These are phyloP conservation scores for Ceratobasidium sp. DNA, from an alignment of 1,284 basidiomycete genomes.

Conservation along the genomic window DNA sequence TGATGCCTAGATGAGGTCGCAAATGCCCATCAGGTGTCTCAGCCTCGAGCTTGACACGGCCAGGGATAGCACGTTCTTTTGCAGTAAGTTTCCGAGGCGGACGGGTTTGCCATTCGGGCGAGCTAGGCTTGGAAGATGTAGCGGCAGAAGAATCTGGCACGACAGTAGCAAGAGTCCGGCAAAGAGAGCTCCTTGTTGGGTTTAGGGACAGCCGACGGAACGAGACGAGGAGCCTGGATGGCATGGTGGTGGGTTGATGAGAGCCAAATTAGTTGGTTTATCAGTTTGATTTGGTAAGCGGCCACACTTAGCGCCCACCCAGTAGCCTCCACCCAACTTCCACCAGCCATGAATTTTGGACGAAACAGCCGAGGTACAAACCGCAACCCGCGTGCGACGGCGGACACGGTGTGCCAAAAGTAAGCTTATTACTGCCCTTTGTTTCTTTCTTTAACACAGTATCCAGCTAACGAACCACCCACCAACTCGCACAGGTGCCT, in stretches of 20 bases:
- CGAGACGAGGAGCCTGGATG: conserved; percentile 16
- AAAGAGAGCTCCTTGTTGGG: not conserved
- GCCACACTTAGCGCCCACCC: not conserved
- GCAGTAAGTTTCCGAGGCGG: conserved; percentile 31
- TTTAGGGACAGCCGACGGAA: conserved; percentile 20
- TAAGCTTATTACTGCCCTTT: conserved; percentile 56
- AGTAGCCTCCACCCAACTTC: not conserved
- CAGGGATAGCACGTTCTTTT: conserved; percentile 19
- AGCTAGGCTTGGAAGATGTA: not conserved
- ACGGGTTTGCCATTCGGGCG: conserved; percentile 25
- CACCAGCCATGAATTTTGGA: conserved; percentile 37
- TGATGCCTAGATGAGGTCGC: conserved; percentile 44
- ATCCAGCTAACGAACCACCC: not conserved
- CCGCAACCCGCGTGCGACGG: conserved; percentile 65
- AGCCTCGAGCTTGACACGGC: conserved; percentile 5
- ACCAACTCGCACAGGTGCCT: not conserved
- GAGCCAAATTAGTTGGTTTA: conserved; percentile 1
- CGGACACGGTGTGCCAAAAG: conserved; percentile 78
- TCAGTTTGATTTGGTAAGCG: conserved; percentile 10
- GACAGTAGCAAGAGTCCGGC: conserved; percentile 2
- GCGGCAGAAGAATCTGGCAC: not conserved
- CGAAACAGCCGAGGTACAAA: conserved; percentile 44
- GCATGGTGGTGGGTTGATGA: conserved; percentile 7
- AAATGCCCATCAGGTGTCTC: conserved; percentile 13
- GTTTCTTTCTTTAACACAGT: not conserved